These are phyloP conservation scores for Umbelopsis isabellina DNA, from an alignment of 192 early-diverging fungal genomes.

Conservation along the genomic window DNA sequence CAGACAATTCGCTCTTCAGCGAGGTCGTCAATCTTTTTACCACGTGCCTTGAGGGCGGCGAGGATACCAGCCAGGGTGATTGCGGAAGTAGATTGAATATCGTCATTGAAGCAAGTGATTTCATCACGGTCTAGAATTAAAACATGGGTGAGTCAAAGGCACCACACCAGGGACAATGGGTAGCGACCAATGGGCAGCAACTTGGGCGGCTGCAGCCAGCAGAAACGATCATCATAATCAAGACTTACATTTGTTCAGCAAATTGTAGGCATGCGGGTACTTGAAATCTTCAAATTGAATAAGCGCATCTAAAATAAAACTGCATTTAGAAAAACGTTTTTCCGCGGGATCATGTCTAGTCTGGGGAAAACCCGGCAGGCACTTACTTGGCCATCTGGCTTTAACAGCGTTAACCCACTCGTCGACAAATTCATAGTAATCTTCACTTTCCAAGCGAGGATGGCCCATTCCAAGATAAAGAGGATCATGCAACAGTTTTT, in stretches of 20 bases:
- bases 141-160: too few relatives aligned
- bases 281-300: constrained; percentile 47
- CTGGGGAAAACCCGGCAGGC: neutral
- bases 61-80: constrained; percentile 44
- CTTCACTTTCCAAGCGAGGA: constrained; percentile 38
- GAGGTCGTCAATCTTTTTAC: constrained; percentile 19
- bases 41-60: constrained; percentile 37
- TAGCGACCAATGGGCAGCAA: too few relatives aligned
- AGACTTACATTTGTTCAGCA: constrained; percentile 41
- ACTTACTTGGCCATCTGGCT: constrained; percentile 58
- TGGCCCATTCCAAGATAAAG: constrained; percentile 45
- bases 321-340: constrained; percentile 11
- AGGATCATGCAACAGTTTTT: constrained; percentile 39
- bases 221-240: too few relatives aligned
- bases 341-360: neutral
- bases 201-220: too few relatives aligned
- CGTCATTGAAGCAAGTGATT: constrained; percentile 44
- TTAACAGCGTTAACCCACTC: constrained; percentile 58
- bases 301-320: constrained; percentile 35
- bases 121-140: constrained; percentile 33
- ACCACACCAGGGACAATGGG: too few relatives aligned
- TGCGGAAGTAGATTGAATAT: constrained; percentile 44
- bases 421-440: constrained; percentile 56
- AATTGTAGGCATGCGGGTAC: constrained; percentile 40
- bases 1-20: constrained; percentile 38